Conservation (phyloP, 2,329 filamentous ascomycete species). For the Triangularia verruculosa region DNA sequence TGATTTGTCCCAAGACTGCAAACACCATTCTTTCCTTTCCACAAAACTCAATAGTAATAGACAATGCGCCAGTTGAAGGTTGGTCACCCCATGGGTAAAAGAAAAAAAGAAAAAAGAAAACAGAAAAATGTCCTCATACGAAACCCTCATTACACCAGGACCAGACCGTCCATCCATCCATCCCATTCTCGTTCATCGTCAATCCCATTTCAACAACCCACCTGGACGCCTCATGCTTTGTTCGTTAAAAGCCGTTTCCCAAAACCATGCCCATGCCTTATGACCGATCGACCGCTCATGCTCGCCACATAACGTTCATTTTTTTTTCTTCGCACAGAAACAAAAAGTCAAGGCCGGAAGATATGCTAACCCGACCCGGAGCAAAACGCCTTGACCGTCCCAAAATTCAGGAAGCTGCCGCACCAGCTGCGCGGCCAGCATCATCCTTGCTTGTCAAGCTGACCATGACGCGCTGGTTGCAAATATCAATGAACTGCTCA, state of each 20-base stretch:
- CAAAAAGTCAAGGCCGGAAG: background rate
- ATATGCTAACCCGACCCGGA: background rate
- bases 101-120: no score
- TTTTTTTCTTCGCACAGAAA: background rate
- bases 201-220: background rate
- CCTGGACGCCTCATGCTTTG: slow-evolving; percentile 1
- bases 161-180: background rate
- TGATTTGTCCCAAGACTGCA: background rate
- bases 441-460: slow-evolving; percentile 40
- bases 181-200: background rate
- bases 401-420: slow-evolving; percentile 2
- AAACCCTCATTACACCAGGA: background rate
- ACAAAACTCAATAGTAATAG: background rate
- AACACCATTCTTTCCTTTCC: background rate
- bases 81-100: background rate
- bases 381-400: slow-evolving; percentile 1
- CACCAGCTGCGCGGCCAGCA: slow-evolving; percentile 1
- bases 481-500: slow-evolving; percentile 69
- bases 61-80: background rate
- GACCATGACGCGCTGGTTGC: slow-evolving; percentile 64
- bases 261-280: background rate
- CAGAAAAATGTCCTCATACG: background rate
- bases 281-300: background rate
- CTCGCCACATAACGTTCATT: background rate
- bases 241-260: slow-evolving; percentile 1